Evolutionary conservation across 345 rosid genomes (phyloP).

Genomic region (Dovyalis caffra): DNA sequence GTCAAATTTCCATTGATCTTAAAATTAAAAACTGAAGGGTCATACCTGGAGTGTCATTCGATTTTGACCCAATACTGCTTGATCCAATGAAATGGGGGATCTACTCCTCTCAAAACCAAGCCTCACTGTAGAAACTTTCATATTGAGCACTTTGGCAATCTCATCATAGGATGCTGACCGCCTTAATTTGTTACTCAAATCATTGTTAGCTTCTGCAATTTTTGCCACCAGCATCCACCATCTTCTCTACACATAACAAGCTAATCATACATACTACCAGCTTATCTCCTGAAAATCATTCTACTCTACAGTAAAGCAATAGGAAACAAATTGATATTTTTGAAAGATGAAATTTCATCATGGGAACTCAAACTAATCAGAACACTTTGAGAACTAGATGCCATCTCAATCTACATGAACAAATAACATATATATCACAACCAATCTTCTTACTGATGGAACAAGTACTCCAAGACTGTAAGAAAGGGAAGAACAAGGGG

Average conservation of each 20-base stretch:
- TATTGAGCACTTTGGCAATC: constrained; percentile 47
- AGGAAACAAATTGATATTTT: neutral
- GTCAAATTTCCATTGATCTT: neutral
- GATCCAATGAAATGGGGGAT: constrained; percentile 46
- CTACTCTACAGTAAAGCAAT: neutral
- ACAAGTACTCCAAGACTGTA: too few relatives aligned
- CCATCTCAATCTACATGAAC: too few relatives aligned
- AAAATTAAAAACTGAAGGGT: neutral
- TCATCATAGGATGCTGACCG: constrained; percentile 43
- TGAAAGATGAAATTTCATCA: neutral
- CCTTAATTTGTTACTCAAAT: constrained; percentile 28
- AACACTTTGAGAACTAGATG: neutral
- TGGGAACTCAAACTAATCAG: neutral
- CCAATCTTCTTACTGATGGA: too few relatives aligned
- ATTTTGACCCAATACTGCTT: constrained; percentile 33
- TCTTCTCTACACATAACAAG: constrained; percentile 50
- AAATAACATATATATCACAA: too few relatives aligned
- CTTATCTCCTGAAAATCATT: constrained; percentile 21
- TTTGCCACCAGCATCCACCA: constrained; percentile 40
- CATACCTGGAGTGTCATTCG: constrained; percentile 47
- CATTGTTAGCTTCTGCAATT: constrained; percentile 47
- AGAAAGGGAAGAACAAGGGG: neutral
- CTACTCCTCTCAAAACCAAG: constrained; percentile 34
- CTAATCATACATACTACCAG: constrained; percentile 56
- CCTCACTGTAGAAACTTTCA: constrained; percentile 47